Percentiles rank a stretch among this genome's conserved stretches.
Conservation (phyloP, 805 yeast genomes). For the Nakazawaea sp. region DNA sequence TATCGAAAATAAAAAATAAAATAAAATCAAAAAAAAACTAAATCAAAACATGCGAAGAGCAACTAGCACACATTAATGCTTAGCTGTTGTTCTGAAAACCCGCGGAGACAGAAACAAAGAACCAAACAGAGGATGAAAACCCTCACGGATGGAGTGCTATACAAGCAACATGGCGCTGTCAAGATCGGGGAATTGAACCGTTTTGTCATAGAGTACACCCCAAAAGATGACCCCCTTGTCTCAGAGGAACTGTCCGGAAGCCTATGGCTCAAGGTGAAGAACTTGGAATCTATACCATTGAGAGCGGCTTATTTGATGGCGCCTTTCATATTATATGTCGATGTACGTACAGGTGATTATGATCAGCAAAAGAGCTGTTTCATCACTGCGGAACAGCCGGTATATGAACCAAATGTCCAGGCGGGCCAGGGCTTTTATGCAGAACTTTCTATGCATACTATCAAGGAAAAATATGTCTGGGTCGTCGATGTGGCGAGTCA, state of each 20-base stretch:
- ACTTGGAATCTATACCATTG: slow-evolving; percentile 63
- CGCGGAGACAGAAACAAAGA: slow-evolving; percentile 1
- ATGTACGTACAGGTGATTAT: slow-evolving; percentile 65
- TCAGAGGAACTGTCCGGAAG: slow-evolving; percentile 10
- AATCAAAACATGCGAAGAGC: background rate
- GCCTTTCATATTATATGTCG: slow-evolving; percentile 81
- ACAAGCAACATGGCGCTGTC: slow-evolving; percentile 23
- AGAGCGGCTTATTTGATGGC: slow-evolving; percentile 86
- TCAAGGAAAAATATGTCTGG: slow-evolving; percentile 63
- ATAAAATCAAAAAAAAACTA: background rate
- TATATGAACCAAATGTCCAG: slow-evolving; percentile 61
- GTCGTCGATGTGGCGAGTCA: slow-evolving; percentile 76
- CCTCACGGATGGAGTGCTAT: slow-evolving; percentile 6
- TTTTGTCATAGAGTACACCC: slow-evolving; percentile 42
- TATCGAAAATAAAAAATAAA: background rate
- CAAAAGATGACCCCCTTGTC: slow-evolving; percentile 20
- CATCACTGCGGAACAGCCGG: slow-evolving; percentile 73
- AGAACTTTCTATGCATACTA: slow-evolving; percentile 58
- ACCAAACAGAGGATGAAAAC: background rate
- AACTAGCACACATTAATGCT: too few relatives aligned
- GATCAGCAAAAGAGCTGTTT: slow-evolving; percentile 44
- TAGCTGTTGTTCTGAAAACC: background rate
- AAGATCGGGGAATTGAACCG: slow-evolving; percentile 58
- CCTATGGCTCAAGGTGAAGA: slow-evolving; percentile 56
- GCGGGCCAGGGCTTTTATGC: slow-evolving; percentile 60